Evolutionary conservation across 2,329 filamentous ascomycete genomes (phyloP).

Genomic region (Botryotinia globosa): DNA sequence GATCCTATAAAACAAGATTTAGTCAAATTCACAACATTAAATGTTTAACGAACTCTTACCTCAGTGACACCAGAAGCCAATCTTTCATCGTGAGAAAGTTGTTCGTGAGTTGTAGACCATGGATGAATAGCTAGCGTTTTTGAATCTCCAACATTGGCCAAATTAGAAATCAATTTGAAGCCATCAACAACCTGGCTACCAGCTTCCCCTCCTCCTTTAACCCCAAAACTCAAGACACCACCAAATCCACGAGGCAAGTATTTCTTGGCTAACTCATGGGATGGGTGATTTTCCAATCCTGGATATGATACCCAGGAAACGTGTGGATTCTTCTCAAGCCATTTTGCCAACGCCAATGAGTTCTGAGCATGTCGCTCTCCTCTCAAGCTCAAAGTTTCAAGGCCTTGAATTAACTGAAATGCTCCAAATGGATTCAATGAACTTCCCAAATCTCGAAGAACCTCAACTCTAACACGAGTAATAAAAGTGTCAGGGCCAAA

Average conservation of each 20-base stretch:
- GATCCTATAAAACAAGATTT: slow-evolving; percentile 53
- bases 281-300: slow-evolving; percentile 76
- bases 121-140: slow-evolving; percentile 96
- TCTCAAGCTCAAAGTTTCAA: slow-evolving; percentile 85
- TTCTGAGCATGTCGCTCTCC: slow-evolving; percentile 86
- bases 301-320: slow-evolving; percentile 95
- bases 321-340: slow-evolving; percentile 78
- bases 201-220: slow-evolving; percentile 81
- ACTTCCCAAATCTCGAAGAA: slow-evolving; percentile 81
- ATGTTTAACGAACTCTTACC: slow-evolving; percentile 41
- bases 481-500: slow-evolving; percentile 81
- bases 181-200: slow-evolving; percentile 87
- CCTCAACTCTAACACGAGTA: slow-evolving; percentile 82
- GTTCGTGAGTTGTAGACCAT: slow-evolving; percentile 93
- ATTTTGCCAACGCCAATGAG: slow-evolving; percentile 72
- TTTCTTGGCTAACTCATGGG: slow-evolving; percentile 76
- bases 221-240: slow-evolving; percentile 88
- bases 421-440: slow-evolving; percentile 86
- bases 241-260: slow-evolving; percentile 84
- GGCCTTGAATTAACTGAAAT: slow-evolving; percentile 82
- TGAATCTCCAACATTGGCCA: slow-evolving; percentile 93
- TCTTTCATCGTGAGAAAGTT: slow-evolving; percentile 81
- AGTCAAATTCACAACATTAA: background rate
- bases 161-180: slow-evolving; percentile 92
- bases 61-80: slow-evolving; percentile 77